These are phyloP conservation scores for Tuber indicum DNA, from an alignment of 495 filamentous ascomycete genomes.

Conservation along the genomic window DNA sequence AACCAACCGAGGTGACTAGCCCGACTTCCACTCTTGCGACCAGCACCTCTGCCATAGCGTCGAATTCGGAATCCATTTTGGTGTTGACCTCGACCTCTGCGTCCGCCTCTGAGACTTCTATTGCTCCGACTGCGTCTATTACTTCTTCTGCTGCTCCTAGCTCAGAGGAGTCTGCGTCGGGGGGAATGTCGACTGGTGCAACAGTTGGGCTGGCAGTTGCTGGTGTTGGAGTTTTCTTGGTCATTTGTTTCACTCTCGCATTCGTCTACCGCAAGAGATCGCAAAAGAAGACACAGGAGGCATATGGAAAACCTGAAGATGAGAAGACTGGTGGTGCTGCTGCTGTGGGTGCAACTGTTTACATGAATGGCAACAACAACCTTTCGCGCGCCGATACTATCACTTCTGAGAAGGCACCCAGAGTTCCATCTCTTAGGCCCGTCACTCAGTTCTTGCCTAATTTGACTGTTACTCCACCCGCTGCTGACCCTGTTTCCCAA, in stretches of 20 bases:
- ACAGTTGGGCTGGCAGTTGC: constrained; percentile 83
- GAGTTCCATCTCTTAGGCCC: constrained; percentile 69
- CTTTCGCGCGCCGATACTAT: constrained; percentile 43
- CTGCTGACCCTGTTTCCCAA: constrained; percentile 47
- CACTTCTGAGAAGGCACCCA: constrained; percentile 53
- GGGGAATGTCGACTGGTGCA: constrained; percentile 57
- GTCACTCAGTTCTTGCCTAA: constrained; percentile 80
- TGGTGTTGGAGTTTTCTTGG: constrained; percentile 58
- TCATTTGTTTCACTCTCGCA: constrained; percentile 56
- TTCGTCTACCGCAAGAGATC: constrained; percentile 63
- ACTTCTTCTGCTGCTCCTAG: constrained; percentile 38
- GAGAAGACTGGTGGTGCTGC: constrained; percentile 48
- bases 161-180: constrained; percentile 40
- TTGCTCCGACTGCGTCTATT: constrained; percentile 24
- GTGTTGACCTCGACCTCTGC: constrained; percentile 29
- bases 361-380: constrained; percentile 44
- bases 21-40: constrained; percentile 23
- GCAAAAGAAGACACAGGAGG: constrained; percentile 50
- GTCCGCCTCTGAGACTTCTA: constrained; percentile 34
- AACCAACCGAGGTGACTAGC: neutral
- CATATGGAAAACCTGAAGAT: constrained; percentile 50
- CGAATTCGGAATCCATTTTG: constrained; percentile 16
- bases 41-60: constrained; percentile 18
- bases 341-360: constrained; percentile 24
- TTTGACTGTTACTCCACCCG: constrained; percentile 45